Conservation (phyloP, 768 basidiomycete species). For the Agrocybe pediades region DNA sequence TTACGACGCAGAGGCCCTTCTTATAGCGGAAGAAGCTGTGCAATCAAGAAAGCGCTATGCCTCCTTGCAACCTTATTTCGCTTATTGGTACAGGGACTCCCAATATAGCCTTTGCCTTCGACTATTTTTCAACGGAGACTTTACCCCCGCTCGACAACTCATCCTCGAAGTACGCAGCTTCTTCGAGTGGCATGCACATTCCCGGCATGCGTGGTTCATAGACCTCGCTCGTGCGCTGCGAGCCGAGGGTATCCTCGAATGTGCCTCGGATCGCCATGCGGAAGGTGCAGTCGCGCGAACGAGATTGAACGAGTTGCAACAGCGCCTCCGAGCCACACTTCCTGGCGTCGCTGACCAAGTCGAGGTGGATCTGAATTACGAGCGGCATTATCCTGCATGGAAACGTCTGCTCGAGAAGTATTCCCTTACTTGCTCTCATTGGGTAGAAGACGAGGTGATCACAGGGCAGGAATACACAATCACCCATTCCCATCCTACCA, state of each 20-base stretch:
- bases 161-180: background rate
- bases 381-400: background rate
- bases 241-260: slow-evolving; percentile 2
- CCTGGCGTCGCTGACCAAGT: background rate
- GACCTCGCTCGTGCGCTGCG: slow-evolving; percentile 1
- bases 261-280: slow-evolving; percentile 5
- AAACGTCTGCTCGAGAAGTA: background rate
- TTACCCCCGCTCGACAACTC: background rate
- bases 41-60: background rate
- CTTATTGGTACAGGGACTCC: background rate
- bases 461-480: too few species aligned
- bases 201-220: slow-evolving; percentile 2
- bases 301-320: background rate
- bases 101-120: background rate
- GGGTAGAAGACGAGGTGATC: too few species aligned
- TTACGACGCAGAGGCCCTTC: background rate
- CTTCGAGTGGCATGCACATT: background rate
- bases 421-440: background rate
- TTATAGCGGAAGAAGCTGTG: background rate
- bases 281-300: background rate
- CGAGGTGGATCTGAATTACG: background rate
- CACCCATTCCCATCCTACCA: too few species aligned
- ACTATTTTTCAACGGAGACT: background rate
- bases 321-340: background rate
- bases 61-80: background rate